These are phyloP conservation scores for Aspergillus japonicus DNA, from an alignment of 2,329 filamentous ascomycete species.

Conservation along the genomic window DNA sequence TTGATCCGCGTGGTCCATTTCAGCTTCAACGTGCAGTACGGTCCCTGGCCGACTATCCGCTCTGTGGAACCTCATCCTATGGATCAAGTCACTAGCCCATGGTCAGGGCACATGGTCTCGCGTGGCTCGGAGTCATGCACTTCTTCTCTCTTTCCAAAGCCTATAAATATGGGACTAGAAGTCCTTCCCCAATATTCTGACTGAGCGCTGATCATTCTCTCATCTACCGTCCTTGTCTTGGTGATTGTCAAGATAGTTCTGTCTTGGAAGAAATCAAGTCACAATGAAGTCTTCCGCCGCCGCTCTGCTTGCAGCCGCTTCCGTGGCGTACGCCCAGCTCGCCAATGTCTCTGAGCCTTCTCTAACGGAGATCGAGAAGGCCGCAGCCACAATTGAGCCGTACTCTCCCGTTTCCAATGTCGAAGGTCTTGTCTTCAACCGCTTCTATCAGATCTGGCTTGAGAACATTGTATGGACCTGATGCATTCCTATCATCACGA, in stretches of 20 bases:
- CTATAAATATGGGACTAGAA: not conserved
- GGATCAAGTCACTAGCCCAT: not conserved
- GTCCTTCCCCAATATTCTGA: not conserved
- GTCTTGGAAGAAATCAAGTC: not conserved
- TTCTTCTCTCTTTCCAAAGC: not conserved
- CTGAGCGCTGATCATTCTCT: conserved; percentile 7
- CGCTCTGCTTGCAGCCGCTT: conserved; percentile 27
- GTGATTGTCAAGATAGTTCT: not conserved
- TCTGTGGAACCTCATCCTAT: not conserved
- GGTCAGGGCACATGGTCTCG: conserved; percentile 3
- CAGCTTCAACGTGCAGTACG: not conserved
- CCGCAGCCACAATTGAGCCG: conserved; percentile 59
- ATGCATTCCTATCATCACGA: not conserved
- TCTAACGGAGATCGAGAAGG: conserved; percentile 29
- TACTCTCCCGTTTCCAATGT: conserved; percentile 63
- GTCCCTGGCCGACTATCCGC: conserved; percentile 5
- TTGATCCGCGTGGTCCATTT: conserved; percentile 12
- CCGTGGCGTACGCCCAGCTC: conserved; percentile 29
- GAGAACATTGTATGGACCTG: conserved; percentile 65
- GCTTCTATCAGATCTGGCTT: conserved; percentile 71
- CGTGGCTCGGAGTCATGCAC: not conserved
- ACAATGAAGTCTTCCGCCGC: conserved; percentile 46
- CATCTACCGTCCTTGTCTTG: not conserved
- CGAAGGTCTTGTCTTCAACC: conserved; percentile 70
- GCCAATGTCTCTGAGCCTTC: conserved; percentile 27